A percentile compares a stretch with the other conserved stretches of the same genome.
Conservation (phyloP, 495 filamentous ascomycete species). For the Penicillium longicatenatum region DNA sequence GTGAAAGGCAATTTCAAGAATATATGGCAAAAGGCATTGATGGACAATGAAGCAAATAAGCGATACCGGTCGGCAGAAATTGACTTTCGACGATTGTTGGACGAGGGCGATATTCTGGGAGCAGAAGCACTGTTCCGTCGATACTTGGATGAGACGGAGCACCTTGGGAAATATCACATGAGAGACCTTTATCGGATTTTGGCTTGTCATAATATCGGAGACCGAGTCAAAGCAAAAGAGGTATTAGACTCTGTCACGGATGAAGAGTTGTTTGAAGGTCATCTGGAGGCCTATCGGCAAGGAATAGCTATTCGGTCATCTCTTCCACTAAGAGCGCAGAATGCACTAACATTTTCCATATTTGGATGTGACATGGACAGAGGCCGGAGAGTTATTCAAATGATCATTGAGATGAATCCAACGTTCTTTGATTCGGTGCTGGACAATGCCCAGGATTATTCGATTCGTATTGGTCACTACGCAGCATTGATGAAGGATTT, state of each 20-base stretch:
- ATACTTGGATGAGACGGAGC: constrained; percentile 12
- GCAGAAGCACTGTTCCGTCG: constrained; percentile 18
- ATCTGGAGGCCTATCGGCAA: constrained; percentile 15
- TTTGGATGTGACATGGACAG: constrained; percentile 17
- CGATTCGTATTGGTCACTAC: constrained; percentile 14
- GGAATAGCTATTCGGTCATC: constrained; percentile 7
- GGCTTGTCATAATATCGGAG: constrained; percentile 24
- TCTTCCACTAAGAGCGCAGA: constrained; percentile 14
- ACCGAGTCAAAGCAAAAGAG: constrained; percentile 14
- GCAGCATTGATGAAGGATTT: constrained; percentile 19
- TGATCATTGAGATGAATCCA: constrained; percentile 21
- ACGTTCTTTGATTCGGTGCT: constrained; percentile 17
- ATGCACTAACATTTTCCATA: constrained; percentile 18
- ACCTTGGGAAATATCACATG: constrained; percentile 10
- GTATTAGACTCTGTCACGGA: constrained; percentile 25
- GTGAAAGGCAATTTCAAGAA: constrained; percentile 4
- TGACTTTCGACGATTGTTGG: constrained; percentile 12
- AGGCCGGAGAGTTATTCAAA: constrained; percentile 14
- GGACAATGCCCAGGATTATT: constrained; percentile 17
- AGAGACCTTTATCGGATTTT: constrained; percentile 25
- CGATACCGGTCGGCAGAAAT: constrained; percentile 12
- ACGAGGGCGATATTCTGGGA: constrained; percentile 17
- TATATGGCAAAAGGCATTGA: constrained; percentile 13
- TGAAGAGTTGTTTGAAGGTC: constrained; percentile 23
- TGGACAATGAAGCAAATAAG: constrained; percentile 12